These are phyloP conservation scores for Sophora flavescens DNA, from an alignment of 306 rosid genomes.

Conservation along the genomic window DNA sequence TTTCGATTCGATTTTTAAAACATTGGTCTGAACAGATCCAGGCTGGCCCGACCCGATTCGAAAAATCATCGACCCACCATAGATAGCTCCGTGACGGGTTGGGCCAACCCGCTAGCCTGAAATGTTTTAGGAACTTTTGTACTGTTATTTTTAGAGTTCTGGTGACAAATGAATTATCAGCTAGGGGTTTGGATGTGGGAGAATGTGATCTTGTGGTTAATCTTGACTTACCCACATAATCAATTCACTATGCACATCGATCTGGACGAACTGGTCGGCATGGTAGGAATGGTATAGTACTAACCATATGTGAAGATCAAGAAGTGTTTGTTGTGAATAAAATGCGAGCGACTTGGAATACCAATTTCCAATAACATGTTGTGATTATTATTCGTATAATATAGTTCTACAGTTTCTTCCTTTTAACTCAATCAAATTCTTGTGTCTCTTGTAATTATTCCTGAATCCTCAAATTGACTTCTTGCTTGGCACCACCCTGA, in stretches of 20 bases:
- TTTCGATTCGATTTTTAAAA: too few species aligned
- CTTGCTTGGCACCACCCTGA: conserved; percentile 16
- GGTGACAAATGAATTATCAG: conserved; percentile 90
- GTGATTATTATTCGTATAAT: conserved; percentile 56
- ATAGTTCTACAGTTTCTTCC: background rate
- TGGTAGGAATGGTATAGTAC: conserved; percentile 87
- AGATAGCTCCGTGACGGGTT: too few species aligned
- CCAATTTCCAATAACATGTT: conserved; percentile 54
- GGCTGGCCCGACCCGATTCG: too few species aligned
- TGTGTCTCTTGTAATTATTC: conserved; percentile 3
- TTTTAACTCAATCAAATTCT: background rate
- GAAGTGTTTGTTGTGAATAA: conserved; percentile 93
- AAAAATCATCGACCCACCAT: too few species aligned
- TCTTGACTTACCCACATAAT: conserved; percentile 88
- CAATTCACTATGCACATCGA: conserved; percentile 90
- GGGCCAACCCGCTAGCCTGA: too few species aligned
- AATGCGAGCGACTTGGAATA: conserved; percentile 78
- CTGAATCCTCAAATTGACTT: background rate
- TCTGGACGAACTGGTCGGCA: conserved; percentile 95
- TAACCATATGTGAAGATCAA: conserved; percentile 82
- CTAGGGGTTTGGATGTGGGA: conserved; percentile 93
- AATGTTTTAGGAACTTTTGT: too few species aligned
- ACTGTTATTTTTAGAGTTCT: conserved; percentile 54
- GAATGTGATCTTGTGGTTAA: conserved; percentile 98
- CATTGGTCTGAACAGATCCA: too few species aligned